Evolutionary conservation across 345 rosid species (phyloP).

Genomic region (Salix viminalis): DNA sequence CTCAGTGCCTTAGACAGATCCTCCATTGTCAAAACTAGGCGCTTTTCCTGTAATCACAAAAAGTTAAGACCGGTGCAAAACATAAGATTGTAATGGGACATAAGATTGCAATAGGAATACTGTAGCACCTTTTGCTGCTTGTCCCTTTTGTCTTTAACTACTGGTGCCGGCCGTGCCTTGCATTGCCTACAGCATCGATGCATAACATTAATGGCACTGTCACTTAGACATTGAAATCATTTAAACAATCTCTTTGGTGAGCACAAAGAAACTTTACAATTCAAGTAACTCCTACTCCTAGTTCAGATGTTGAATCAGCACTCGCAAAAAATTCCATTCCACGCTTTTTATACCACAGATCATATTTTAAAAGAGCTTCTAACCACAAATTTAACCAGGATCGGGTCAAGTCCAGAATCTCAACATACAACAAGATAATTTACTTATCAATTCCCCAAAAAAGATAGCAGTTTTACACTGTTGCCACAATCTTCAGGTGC

Average conservation of each 20-base stretch:
- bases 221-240: neutral
- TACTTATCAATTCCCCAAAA: neutral
- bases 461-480: neutral
- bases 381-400: neutral
- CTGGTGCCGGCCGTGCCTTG: conserved; percentile 80
- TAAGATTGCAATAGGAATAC: neutral
- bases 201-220: neutral
- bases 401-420: neutral
- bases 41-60: conserved; percentile 64
- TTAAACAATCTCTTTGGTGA: neutral
- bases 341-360: neutral
- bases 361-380: neutral
- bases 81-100: neutral
- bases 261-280: neutral
- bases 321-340: neutral
- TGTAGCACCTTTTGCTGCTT: conserved; percentile 81
- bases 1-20: conserved; percentile 85
- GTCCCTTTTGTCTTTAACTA: conserved; percentile 85
- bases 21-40: conserved; percentile 81
- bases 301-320: too few relatives aligned
- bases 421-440: neutral
- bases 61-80: conserved; percentile 9
- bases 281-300: neutral
- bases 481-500: neutral
- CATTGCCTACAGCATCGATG: conserved; percentile 53